phyloP scores from a whole-genome alignment of 495 filamentous ascomycete genomes.

The Astrothelium subdiscretum region DNA sequence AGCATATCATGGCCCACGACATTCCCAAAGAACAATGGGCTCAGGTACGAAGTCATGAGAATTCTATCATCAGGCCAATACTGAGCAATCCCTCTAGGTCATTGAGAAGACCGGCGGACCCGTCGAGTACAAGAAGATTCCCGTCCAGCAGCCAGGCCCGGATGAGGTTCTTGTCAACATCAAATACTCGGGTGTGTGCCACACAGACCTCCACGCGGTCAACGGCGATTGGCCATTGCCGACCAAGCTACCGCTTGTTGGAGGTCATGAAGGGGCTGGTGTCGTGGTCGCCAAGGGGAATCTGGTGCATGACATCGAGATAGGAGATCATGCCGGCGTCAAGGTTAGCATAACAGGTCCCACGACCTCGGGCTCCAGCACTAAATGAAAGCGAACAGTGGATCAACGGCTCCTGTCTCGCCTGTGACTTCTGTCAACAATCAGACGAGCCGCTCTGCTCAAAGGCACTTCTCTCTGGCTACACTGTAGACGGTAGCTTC shows the following conservation, averaged over 20 bases:
- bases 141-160: constrained; percentile 62
- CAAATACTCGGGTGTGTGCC: constrained; percentile 87
- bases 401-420: constrained; percentile 73
- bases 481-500: constrained; percentile 87
- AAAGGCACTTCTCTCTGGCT: constrained; percentile 63
- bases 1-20: constrained; percentile 2
- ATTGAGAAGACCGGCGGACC: constrained; percentile 66
- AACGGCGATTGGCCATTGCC: constrained; percentile 79
- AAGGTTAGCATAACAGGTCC: constrained; percentile 33
- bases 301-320: constrained; percentile 57
- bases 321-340: constrained; percentile 69
- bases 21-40: constrained; percentile 76
- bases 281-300: constrained; percentile 69
- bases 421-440: constrained; percentile 69
- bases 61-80: not conserved
- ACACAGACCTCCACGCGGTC: constrained; percentile 70
- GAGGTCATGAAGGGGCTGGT: constrained; percentile 86
- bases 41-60: constrained; percentile 33
- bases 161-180: constrained; percentile 88
- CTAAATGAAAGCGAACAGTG: constrained; percentile 33
- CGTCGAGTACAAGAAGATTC: constrained; percentile 66
- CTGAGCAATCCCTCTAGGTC: constrained; percentile 22
- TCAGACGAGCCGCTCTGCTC: constrained; percentile 66
- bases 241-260: constrained; percentile 72
- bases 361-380: not conserved